Evolutionary conservation across 768 basidiomycete species (phyloP).

Genomic region (Russula sp.): DNA sequence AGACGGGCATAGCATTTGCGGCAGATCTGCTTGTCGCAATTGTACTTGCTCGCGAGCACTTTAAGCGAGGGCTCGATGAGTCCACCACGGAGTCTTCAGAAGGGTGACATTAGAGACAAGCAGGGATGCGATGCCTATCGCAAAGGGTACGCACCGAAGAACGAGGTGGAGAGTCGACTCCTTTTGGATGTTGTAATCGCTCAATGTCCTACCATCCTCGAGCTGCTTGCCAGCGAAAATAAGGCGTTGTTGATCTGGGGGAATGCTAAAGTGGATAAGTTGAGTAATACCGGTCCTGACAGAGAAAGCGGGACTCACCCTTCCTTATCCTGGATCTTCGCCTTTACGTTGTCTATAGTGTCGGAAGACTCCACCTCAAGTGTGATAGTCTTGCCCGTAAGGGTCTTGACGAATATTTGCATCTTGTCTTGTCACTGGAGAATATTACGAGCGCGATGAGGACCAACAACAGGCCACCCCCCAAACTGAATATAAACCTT

Average conservation of each 20-base stretch:
- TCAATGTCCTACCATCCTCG: conserved; percentile 93
- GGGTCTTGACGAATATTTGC: conserved; percentile 79
- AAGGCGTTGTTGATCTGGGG: conserved; percentile 90
- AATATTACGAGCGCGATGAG: neutral
- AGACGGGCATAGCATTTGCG: conserved; percentile 99
- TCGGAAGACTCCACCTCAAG: conserved; percentile 96
- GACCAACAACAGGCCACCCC: neutral
- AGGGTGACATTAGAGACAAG: conserved; percentile 9
- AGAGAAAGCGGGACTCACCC: conserved; percentile 36
- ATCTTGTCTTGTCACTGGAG: conserved; percentile 22
- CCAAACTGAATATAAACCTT: neutral
- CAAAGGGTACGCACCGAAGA: conserved; percentile 60
- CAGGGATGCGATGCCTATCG: neutral
- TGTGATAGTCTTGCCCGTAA: conserved; percentile 96
- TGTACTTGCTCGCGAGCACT: conserved; percentile 94
- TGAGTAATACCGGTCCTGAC: neutral
- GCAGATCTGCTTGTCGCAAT: conserved; percentile 99
- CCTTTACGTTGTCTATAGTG: conserved; percentile 95
- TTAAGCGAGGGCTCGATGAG: conserved; percentile 99
- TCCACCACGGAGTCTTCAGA: conserved; percentile 80
- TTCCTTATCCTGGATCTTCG: conserved; percentile 73
- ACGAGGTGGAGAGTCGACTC: conserved; percentile 97
- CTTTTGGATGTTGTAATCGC: conserved; percentile 98
- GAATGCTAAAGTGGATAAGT: conserved; percentile 48
- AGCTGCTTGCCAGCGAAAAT: conserved; percentile 99